Base-by-base conservation (phyloP, 2,329 filamentous ascomycete species). In the Biscogniauxia marginata region DNA sequence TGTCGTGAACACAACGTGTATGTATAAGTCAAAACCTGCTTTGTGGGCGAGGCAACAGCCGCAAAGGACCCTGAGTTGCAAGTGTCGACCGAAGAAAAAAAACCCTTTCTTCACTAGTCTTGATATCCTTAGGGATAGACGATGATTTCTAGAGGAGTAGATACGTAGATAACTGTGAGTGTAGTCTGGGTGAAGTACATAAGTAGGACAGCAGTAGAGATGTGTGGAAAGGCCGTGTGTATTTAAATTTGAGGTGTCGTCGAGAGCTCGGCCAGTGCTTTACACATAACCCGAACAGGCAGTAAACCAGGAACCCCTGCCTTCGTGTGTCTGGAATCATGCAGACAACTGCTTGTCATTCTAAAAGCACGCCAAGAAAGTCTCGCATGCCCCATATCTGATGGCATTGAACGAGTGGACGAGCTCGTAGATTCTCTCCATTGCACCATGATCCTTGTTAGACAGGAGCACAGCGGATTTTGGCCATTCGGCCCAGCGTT, bases 361-460 rank as follows among this genome's bases (percentile, higher is more conserved):
- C 46, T 45, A 55, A 54, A 57, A 44, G 20, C 20, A 48, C 23
- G 61, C 59, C 61, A 63, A 61, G 61, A 53, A 50, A 47, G 11
- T 46, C 19, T 53, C 44, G 54, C 48, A 52, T 55, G 56, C 58
- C 61, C 55, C 54, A 51, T 63, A 53, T 51, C 52, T 44, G 56
- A 61, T 51, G 58, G 54, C 52, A 57, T 57, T 61, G 56, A 16
- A n/a, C 30, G 30, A 39, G 30, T 39, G 30, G 51, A 60, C 53
- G 56, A 55, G 58, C 60, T 61, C 50, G 54, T 61, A 46, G 56
- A 63, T 57, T 61, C 55, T 59, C 56, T 52, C 57, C 58, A 52
- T 54, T 59, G 60, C 58, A 61, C 60, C 60, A 58, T 63, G 60
- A 63, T 61, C 60, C 60, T 63, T 63, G 60, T 53, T 48, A 55